Evolutionary conservation across 495 filamentous ascomycete genomes (phyloP).

Genomic region (Tuber calosporum): DNA sequence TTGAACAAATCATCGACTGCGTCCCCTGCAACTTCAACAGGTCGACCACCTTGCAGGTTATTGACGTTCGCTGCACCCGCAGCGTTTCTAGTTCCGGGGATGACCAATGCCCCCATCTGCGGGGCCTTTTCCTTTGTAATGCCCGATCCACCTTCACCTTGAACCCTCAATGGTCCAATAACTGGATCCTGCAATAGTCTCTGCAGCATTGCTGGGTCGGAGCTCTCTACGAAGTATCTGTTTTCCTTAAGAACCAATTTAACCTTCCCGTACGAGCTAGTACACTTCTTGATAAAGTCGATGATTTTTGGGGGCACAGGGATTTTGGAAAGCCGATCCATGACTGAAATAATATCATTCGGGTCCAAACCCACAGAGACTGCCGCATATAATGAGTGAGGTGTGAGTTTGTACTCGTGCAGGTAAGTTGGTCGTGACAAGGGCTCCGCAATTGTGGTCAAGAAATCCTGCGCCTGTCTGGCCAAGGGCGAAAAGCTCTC

Average conservation of each 20-base stretch:
- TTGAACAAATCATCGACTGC: conserved; percentile 56
- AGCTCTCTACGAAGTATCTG: conserved; percentile 85
- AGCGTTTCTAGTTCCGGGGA: conserved; percentile 89
- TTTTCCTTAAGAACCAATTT: conserved; percentile 93
- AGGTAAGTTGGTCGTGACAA: conserved; percentile 76
- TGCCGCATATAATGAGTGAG: conserved; percentile 88
- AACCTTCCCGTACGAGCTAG: conserved; percentile 86
- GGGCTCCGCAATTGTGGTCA: conserved; percentile 93
- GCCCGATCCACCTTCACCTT: conserved; percentile 53
- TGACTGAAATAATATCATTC: conserved; percentile 77
- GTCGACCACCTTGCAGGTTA: conserved; percentile 45
- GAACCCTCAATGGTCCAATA: conserved; percentile 58
- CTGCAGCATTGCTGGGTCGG: conserved; percentile 76
- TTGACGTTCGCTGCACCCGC: conserved; percentile 67
- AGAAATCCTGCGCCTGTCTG: conserved; percentile 80
- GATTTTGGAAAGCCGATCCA: conserved; percentile 83
- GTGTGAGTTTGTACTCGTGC: conserved; percentile 87
- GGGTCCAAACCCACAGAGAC: conserved; percentile 83
- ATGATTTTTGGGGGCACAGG: conserved; percentile 70
- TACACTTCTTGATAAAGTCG: conserved; percentile 72
- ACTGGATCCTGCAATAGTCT: conserved; percentile 66
- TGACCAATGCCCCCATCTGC: conserved; percentile 82
- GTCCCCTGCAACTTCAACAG: conserved; percentile 40
- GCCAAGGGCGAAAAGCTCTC: conserved; percentile 88
- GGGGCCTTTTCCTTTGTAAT: conserved; percentile 74